Base-by-base conservation (phyloP, 257 asterid species). In the Dorcoceras hygrometricum region DNA sequence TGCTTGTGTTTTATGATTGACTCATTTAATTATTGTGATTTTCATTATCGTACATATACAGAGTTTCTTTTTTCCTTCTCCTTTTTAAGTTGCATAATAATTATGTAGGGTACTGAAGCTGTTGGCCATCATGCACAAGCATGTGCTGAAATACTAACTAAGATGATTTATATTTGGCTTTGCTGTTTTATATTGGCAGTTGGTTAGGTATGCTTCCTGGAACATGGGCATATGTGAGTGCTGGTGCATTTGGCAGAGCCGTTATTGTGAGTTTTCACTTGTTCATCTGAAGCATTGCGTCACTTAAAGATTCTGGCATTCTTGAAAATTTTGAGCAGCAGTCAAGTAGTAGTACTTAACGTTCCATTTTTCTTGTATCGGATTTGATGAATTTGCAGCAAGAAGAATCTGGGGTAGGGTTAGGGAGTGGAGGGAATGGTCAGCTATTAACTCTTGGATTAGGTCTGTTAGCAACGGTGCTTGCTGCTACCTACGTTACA, bases 151-250 rank as follows among this genome's bases (percentile, higher is more conserved):
- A 46, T 62, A 5, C 54, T 57, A 32, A 31, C 12, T 10, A n/a
- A 19, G 59, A 0, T 64, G 70, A 57, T 63, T 48, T 34, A n/a
- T 23, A 31, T 74, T 63, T 68, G 8, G 51, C 25, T 23, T 23
- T 46, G 59, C 56, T 67, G 56, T 22, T 63, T 34, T 29, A 23
- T 71, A 31, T 55, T 20, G 68, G 81, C 91, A 93, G 99, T 77
- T 93, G 99, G 97, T 71, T 93, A 56, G 99, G 99, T 61, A 90
- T 90, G 97, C 97, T 93, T 75, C 97, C 99, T 0, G 99, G 99
- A 68, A 56, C 97, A 56, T 93, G 99, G 99, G 99, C 96, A 2
- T 93, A 93, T 56, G 99, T 93, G 77, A 93, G 95, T 61, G 99
- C 99, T 4, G 99, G 96, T 51, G 99, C 99, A 71, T 90, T 90